Conservation (phyloP, 805 yeast species). For the Yamadazyma philogaea region DNA sequence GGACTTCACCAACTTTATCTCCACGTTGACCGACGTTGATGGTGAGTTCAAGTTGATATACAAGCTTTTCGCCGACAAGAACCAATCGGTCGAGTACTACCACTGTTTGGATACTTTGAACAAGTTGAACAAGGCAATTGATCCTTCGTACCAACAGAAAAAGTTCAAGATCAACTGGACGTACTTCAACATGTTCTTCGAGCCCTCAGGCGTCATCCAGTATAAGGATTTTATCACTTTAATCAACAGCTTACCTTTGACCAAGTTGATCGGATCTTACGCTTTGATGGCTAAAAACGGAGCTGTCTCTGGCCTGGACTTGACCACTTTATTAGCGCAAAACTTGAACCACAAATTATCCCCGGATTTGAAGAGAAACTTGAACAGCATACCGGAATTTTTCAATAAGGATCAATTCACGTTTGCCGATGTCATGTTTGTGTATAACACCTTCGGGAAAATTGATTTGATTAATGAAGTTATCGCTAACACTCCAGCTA, state of each 20-base stretch:
- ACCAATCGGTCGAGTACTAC: constrained; percentile 21
- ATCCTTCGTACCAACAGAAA: constrained; percentile 40
- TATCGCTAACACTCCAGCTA: constrained; percentile 45
- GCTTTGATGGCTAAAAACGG: constrained; percentile 35
- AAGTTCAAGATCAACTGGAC: constrained; percentile 42
- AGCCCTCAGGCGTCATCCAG: constrained; percentile 36
- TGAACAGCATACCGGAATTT: constrained; percentile 33
- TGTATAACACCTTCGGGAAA: constrained; percentile 39
- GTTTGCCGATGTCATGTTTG: constrained; percentile 37
- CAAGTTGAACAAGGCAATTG: constrained; percentile 38
- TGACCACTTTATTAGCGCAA: constrained; percentile 30
- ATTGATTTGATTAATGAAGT: constrained; percentile 45
- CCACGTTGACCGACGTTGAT: constrained; percentile 35
- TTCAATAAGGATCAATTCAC: constrained; percentile 32
- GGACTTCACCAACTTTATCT: constrained; percentile 76
- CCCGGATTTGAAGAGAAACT: constrained; percentile 33
- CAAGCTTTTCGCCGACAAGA: constrained; percentile 20
- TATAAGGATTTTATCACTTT: constrained; percentile 39
- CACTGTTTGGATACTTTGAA: constrained; percentile 35
- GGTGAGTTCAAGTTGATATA: constrained; percentile 30
- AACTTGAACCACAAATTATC: constrained; percentile 43
- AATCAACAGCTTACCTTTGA: constrained; percentile 43
- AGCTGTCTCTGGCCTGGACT: constrained; percentile 27
- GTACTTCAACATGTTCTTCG: constrained; percentile 38
- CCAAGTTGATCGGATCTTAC: constrained; percentile 43